phyloP scores from a whole-genome alignment of 192 early-diverging fungal genomes.

The Coemansia sp. region DNA sequence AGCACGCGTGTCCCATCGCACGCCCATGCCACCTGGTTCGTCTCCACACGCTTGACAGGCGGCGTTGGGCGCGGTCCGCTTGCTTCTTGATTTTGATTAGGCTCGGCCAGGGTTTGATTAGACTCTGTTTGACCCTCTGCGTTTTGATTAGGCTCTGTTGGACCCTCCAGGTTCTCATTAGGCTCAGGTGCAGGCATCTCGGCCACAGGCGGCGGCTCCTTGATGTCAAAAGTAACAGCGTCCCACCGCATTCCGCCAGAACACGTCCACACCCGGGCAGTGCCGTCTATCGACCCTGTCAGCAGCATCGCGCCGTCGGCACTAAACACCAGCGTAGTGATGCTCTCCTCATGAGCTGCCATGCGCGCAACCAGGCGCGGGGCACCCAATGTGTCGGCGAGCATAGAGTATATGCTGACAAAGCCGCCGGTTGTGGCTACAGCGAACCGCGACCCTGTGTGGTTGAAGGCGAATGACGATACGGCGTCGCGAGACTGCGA shows the following conservation, averaged over 20 bases:
- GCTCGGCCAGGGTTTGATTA: neutral
- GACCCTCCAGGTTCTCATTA: neutral
- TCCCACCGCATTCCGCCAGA: constrained; percentile 56
- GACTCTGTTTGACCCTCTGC: neutral
- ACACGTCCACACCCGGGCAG: constrained; percentile 71
- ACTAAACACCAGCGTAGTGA: constrained; percentile 76
- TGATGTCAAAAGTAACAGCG: constrained; percentile 51
- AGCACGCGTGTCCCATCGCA: constrained; percentile 68
- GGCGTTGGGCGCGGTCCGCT: constrained; percentile 18
- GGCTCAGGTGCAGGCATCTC: neutral
- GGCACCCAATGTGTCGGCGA: constrained; percentile 33
- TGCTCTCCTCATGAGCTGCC: constrained; percentile 67
- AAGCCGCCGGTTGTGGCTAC: constrained; percentile 76
- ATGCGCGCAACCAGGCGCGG: constrained; percentile 62
- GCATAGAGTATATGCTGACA: constrained; percentile 73
- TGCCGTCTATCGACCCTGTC: constrained; percentile 78
- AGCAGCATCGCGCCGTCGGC: constrained; percentile 66
- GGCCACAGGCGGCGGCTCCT: constrained; percentile 18
- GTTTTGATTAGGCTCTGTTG: neutral
- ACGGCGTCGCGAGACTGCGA: constrained; percentile 56
- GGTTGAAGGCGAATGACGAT: constrained; percentile 70
- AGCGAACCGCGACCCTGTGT: constrained; percentile 75
- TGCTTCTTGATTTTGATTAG: neutral
- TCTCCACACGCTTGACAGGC: constrained; percentile 34
- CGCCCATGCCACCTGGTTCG: constrained; percentile 69